Percentiles rank a stretch among this genome's conserved stretches.
Evolutionary conservation across 2,329 filamentous ascomycete genomes (phyloP).

Genomic region (Colletotrichum trifolii): DNA sequence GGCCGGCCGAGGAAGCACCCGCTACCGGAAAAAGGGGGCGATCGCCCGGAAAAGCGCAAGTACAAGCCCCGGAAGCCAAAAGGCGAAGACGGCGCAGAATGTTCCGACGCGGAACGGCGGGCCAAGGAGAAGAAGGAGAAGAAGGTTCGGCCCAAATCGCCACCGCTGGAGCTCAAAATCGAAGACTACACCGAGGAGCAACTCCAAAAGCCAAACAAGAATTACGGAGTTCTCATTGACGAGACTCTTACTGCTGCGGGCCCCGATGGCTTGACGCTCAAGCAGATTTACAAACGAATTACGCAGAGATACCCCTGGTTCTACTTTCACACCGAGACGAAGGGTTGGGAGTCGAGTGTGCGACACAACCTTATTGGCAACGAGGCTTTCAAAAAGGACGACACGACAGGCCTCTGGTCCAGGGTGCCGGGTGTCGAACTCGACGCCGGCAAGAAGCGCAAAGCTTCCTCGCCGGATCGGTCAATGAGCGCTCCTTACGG

Average conservation of each 20-base stretch:
- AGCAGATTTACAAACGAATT: constrained; percentile 73
- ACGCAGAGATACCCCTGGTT: constrained; percentile 69
- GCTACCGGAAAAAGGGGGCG: constrained; percentile 64
- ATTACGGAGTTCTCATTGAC: constrained; percentile 70
- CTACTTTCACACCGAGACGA: constrained; percentile 69
- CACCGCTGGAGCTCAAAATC: constrained; percentile 65
- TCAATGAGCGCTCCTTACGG: constrained; percentile 50
- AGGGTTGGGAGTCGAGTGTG: constrained; percentile 75
- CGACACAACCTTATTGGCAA: constrained; percentile 72
- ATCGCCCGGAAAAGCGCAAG: constrained; percentile 71
- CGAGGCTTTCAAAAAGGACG: constrained; percentile 69
- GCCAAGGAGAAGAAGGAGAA: constrained; percentile 70
- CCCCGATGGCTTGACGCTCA: constrained; percentile 62
- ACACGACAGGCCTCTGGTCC: constrained; percentile 66
- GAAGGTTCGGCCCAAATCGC: constrained; percentile 69
- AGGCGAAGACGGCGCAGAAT: constrained; percentile 64
- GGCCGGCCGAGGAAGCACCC: constrained; percentile 74
- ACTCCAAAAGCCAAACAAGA: constrained; percentile 70
- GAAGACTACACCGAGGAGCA: constrained; percentile 69
- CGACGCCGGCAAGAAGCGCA: constrained; percentile 71
- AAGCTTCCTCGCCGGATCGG: constrained; percentile 64
- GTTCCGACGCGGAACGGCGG: constrained; percentile 66
- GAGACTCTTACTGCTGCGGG: constrained; percentile 67
- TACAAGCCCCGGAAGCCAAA: constrained; percentile 72
- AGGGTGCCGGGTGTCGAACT: constrained; percentile 68